Conservation (phyloP, 805 yeast species). For the Jamesozyma piceae region DNA sequence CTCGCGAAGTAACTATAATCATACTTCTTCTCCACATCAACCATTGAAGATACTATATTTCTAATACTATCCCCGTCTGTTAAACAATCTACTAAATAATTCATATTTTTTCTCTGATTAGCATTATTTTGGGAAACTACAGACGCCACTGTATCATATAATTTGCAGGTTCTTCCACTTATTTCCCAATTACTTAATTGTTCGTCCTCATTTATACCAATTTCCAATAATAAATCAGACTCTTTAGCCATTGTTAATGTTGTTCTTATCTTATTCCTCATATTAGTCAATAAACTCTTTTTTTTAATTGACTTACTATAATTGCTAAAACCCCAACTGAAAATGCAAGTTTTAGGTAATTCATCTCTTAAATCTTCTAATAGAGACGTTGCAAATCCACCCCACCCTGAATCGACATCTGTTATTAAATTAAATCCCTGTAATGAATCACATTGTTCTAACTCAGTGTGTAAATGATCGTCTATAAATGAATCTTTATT, state of each 20-base stretch:
- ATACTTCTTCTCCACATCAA: conserved; percentile 4
- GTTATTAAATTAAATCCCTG: conserved; percentile 62
- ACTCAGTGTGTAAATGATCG: conserved; percentile 43
- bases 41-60: conserved; percentile 19
- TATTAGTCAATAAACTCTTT: conserved; percentile 9
- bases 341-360: conserved; percentile 39
- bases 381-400: conserved; percentile 53
- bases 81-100: conserved; percentile 13
- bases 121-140: conserved; percentile 11
- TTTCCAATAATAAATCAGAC: conserved; percentile 50
- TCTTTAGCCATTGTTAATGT: conserved; percentile 38
- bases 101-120: conserved; percentile 15
- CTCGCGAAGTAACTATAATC: conserved; percentile 19
- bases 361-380: conserved; percentile 60
- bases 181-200: conserved; percentile 22
- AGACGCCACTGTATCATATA: conserved; percentile 22
- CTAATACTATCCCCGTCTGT: conserved; percentile 16
- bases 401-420: conserved; percentile 78
- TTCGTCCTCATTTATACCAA: conserved; percentile 28
- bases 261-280: conserved; percentile 38
- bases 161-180: conserved; percentile 16
- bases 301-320: conserved; percentile 10
- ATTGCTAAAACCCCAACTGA: conserved; percentile 40
- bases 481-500: conserved; percentile 46
- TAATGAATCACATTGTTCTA: conserved; percentile 70